Conservation (phyloP, 495 filamentous ascomycete genomes). For the Jackrogersella minutella region DNA sequence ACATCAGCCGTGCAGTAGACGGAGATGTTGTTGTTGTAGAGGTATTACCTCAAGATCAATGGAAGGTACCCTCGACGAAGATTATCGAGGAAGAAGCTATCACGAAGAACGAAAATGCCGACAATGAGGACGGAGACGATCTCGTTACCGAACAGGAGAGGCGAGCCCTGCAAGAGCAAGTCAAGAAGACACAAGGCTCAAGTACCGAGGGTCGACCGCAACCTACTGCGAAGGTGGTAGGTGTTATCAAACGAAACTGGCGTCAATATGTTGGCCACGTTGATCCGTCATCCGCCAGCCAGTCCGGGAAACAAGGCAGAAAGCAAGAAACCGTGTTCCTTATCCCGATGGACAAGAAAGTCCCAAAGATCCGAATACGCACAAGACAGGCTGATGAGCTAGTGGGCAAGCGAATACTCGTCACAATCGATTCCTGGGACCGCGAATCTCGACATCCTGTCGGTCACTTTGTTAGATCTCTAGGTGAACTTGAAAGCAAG, state of each 20-base stretch:
- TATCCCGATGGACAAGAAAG: constrained; percentile 95
- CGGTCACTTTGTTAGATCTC: constrained; percentile 91
- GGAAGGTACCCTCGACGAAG: constrained; percentile 94
- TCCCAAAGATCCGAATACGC: constrained; percentile 92
- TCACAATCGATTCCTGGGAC: constrained; percentile 95
- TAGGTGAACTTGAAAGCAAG: constrained; percentile 94
- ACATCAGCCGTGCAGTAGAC: constrained; percentile 91
- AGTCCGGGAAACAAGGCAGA: constrained; percentile 72
- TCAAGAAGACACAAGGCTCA: constrained; percentile 83
- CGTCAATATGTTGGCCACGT: constrained; percentile 96
- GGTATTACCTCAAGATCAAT: constrained; percentile 89
- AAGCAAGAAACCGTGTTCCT: constrained; percentile 93
- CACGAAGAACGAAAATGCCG: constrained; percentile 89
- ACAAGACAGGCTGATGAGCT: constrained; percentile 89
- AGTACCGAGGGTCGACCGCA: constrained; percentile 80
- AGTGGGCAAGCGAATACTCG: constrained; percentile 89
- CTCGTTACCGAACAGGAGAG: constrained; percentile 86
- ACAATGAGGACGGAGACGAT: constrained; percentile 71
- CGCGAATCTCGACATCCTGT: constrained; percentile 88
- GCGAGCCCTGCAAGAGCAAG: constrained; percentile 86
- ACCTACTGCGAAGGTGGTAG: constrained; percentile 92
- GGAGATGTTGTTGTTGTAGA: constrained; percentile 94
- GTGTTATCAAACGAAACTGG: constrained; percentile 94
- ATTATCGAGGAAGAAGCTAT: constrained; percentile 94
- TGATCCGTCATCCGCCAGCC: constrained; percentile 82